Percentiles rank a stretch among this genome's conserved stretches.
These are phyloP conservation scores for Tetrapisispora taiwanensis DNA, from an alignment of 805 yeast genomes.

Conservation along the genomic window DNA sequence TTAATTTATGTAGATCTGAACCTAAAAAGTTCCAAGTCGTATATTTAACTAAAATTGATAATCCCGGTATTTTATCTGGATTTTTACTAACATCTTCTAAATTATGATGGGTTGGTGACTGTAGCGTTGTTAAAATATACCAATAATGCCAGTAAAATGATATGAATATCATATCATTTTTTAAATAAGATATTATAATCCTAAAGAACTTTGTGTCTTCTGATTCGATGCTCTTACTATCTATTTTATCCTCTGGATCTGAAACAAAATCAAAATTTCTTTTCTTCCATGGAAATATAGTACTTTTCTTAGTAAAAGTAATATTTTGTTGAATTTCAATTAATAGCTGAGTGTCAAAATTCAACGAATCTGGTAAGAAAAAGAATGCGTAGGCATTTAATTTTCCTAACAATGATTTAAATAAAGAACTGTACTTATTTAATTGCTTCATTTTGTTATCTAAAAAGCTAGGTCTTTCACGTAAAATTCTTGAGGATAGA, in stretches of 20 bases:
- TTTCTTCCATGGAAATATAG: slow-evolving; percentile 20
- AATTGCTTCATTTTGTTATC: slow-evolving; percentile 6
- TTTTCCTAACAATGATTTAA: slow-evolving; percentile 24
- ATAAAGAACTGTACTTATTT: slow-evolving; percentile 16
- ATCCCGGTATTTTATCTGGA: slow-evolving; percentile 12
- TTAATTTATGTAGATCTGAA: slow-evolving; percentile 15
- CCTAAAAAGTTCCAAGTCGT: slow-evolving; percentile 11
- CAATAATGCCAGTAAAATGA: slow-evolving; percentile 29
- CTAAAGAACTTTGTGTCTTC: slow-evolving; percentile 15
- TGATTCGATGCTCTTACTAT: slow-evolving; percentile 8
- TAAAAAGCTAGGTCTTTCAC: neutral
- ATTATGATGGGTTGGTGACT: neutral
- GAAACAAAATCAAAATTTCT: slow-evolving; percentile 5
- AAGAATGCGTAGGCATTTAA: slow-evolving; percentile 24
- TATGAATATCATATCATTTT: slow-evolving; percentile 19
- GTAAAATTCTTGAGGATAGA: slow-evolving; percentile 14
- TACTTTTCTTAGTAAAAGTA: slow-evolving; percentile 1
- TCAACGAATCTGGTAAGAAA: slow-evolving; percentile 20
- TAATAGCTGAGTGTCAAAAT: slow-evolving; percentile 19
- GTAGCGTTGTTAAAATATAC: slow-evolving; percentile 15
- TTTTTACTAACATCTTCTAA: neutral
- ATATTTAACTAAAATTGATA: slow-evolving; percentile 12
- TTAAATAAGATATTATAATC: slow-evolving; percentile 24
- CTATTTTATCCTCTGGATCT: slow-evolving; percentile 1
- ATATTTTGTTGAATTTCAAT: slow-evolving; percentile 8